Base-by-base conservation (phyloP, 2,329 filamentous ascomycete genomes). In the Emergomyces orientalis region DNA sequence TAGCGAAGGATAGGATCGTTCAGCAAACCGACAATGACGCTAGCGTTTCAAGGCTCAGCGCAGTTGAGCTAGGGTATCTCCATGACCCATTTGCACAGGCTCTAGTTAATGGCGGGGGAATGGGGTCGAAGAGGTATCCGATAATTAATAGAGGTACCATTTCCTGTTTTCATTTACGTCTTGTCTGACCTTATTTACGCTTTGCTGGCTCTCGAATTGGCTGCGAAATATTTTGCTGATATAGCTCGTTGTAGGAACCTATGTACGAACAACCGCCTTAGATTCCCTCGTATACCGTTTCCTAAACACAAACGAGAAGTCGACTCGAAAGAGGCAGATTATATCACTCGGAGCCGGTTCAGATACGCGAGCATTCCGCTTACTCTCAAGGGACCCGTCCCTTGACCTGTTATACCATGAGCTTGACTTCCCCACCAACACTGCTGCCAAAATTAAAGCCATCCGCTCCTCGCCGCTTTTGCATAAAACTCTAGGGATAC, bases 11-110 rank as follows among this genome's bases (percentile, higher is more conserved):
- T 75, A 80, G 82, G 64, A 84, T 88, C 49, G 87, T 99, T 63
- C 93, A 96, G 75, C 86, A 87, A 66, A 99, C 94, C 2, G 94
- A 99, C 76, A 87, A 87, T 65, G 94, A 99, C 78, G 94, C 94
- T 32, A 90, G 90, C 64, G 86, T 91, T 51, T 96, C 91, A 37
- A 85, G 94, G 43, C 79, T 96, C 75, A 97, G 92, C 73, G 93
- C 93, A 14, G 91, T 97, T 19, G 84, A 88, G 63, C 73, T 91
- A 59, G 91, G 91, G 39, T 97, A 97, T 73, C 80, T 99, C 1
- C 78, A 89, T 2, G 94, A 99, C 72, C 84, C 84, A 0, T 97
- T 88, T 76, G 91, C 91, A 1, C 78, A 78, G 61, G 81, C 81
- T 62, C 91, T 97, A 72, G 86, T 88, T 1, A 71, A 68, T 8